Conservation (phyloP, 352 stramenopile genomes). For the Peronospora farinosa region DNA sequence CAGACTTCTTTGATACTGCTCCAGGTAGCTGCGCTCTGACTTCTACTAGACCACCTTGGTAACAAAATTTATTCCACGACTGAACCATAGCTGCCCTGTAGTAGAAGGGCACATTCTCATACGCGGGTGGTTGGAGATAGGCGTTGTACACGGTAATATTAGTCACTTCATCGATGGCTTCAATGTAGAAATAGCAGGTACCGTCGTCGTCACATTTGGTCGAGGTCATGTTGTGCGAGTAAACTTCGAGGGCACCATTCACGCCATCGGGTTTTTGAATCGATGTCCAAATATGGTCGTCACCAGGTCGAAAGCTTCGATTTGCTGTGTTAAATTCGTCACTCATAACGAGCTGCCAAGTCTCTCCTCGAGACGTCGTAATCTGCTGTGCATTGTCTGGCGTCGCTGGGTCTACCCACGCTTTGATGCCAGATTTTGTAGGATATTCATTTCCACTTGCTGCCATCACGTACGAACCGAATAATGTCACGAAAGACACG, state of each 20-base stretch:
- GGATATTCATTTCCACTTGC: conserved; percentile 13
- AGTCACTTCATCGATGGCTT: conserved; percentile 34
- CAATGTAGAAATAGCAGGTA: conserved; percentile 61
- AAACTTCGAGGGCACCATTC: conserved; percentile 63
- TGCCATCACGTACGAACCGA: background rate
- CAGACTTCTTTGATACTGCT: conserved; percentile 38
- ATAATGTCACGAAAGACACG: background rate
- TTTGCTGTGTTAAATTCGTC: conserved; percentile 65
- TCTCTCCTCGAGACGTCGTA: conserved; percentile 44
- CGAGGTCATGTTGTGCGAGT: conserved; percentile 65
- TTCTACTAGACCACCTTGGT: conserved; percentile 87
- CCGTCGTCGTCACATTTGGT: conserved; percentile 47
- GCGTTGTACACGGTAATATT: conserved; percentile 53
- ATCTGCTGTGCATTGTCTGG: conserved; percentile 37
- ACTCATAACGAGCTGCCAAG: conserved; percentile 67
- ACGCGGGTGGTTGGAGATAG: conserved; percentile 48
- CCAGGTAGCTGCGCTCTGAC: conserved; percentile 84
- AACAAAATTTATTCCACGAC: conserved; percentile 92
- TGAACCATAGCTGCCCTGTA: conserved; percentile 79
- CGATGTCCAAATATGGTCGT: conserved; percentile 91
- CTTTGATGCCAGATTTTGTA: conserved; percentile 50
- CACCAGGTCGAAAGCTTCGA: conserved; percentile 86
- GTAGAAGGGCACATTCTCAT: conserved; percentile 41
- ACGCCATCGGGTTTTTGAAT: conserved; percentile 67
- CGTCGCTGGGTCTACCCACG: conserved; percentile 61